These are phyloP conservation scores for Amanita pallidorosea DNA, from an alignment of 768 basidiomycete species.

Conservation along the genomic window DNA sequence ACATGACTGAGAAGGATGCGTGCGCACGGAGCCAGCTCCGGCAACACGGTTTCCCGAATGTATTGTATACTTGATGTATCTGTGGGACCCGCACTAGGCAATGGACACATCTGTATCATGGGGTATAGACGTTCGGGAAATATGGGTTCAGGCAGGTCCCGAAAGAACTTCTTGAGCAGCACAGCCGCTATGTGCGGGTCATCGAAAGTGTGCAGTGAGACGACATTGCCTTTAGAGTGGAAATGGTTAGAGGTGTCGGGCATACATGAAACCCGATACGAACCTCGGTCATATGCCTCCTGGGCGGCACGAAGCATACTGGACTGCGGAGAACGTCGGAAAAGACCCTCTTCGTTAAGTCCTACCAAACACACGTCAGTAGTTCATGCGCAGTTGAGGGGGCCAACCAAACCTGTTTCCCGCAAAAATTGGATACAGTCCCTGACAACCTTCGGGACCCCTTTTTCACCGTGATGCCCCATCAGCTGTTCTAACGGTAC, in stretches of 20 bases:
- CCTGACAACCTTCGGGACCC: conserved; percentile 70
- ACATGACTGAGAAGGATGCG: conserved; percentile 67
- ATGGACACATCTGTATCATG: conserved; percentile 57
- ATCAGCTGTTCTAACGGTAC: conserved; percentile 76
- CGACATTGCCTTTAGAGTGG: conserved; percentile 50
- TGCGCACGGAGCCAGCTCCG: conserved; percentile 57
- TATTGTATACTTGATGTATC: conserved; percentile 54
- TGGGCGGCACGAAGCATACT: conserved; percentile 61
- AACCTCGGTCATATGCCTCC: conserved; percentile 79
- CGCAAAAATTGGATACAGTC: conserved; percentile 67
- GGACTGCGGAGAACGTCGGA: conserved; percentile 72
- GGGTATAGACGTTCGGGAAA: conserved; percentile 65
- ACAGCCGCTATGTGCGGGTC: conserved; percentile 81
- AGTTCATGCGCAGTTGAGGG: background rate
- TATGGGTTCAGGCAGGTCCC: conserved; percentile 71
- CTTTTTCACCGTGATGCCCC: conserved; percentile 77
- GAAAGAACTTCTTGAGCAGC: conserved; percentile 75
- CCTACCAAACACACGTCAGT: conserved; percentile 21
- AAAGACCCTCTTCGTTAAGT: conserved; percentile 68
- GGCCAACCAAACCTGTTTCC: conserved; percentile 35
- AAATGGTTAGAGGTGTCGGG: conserved; percentile 3
- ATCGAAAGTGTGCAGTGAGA: conserved; percentile 63
- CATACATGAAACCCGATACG: background rate
- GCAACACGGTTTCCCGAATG: conserved; percentile 57
- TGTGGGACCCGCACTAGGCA: conserved; percentile 34